phyloP scores from a whole-genome alignment of 2,329 filamentous ascomycete species.

The Ophiostoma piceae region DNA sequence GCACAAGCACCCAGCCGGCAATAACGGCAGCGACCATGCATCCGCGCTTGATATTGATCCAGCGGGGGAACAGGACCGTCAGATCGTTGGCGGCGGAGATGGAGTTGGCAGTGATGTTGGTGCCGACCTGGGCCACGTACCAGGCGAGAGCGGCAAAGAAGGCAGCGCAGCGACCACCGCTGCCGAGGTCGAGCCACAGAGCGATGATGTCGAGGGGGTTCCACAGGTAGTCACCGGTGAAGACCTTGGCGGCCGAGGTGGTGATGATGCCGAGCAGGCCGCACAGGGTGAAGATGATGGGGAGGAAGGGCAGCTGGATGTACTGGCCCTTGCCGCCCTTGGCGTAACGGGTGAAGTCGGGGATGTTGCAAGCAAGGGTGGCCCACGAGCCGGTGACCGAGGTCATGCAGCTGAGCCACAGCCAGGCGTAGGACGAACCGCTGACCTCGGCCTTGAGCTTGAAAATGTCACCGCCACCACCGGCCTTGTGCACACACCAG shows the following conservation, averaged over 20 bases:
- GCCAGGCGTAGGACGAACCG: slow-evolving; percentile 44
- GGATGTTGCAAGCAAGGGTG: slow-evolving; percentile 45
- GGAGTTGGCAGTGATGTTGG: slow-evolving; percentile 53
- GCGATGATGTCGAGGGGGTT: slow-evolving; percentile 45
- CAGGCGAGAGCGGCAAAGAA: slow-evolving; percentile 49
- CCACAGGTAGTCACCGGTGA: slow-evolving; percentile 49
- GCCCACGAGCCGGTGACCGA: slow-evolving; percentile 42
- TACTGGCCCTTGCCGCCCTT: slow-evolving; percentile 36
- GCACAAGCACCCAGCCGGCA: slow-evolving; percentile 55
- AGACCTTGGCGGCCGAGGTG: slow-evolving; percentile 49
- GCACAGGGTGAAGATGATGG: slow-evolving; percentile 45
- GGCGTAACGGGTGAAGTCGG: slow-evolving; percentile 50
- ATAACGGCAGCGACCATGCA: slow-evolving; percentile 53
- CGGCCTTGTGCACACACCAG: slow-evolving; percentile 56
- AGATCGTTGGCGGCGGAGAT: slow-evolving; percentile 52
- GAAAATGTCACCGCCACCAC: slow-evolving; percentile 43
- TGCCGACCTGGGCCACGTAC: slow-evolving; percentile 51
- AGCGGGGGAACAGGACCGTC: slow-evolving; percentile 48
- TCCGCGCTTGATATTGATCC: slow-evolving; percentile 52
- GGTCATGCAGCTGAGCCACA: slow-evolving; percentile 42
- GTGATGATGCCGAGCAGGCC: slow-evolving; percentile 53
- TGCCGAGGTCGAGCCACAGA: slow-evolving; percentile 41
- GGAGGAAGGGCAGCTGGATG: slow-evolving; percentile 42
- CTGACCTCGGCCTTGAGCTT: slow-evolving; percentile 32
- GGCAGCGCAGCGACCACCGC: slow-evolving; percentile 40